phyloP scores from a whole-genome alignment of 805 yeast species.

The Starmerella asiatica region DNA sequence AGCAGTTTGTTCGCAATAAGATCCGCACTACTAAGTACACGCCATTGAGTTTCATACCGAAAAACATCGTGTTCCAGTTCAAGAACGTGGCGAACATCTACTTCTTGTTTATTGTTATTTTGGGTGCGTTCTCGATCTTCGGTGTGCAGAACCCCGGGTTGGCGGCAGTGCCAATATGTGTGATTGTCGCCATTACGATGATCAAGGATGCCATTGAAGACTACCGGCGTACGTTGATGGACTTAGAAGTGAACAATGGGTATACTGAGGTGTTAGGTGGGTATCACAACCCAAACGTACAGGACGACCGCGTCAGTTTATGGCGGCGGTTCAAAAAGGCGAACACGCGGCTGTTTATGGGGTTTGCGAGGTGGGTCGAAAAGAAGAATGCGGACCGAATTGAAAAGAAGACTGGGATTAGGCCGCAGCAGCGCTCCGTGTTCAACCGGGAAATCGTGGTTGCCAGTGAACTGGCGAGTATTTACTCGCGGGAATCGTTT shows the following conservation, averaged over 20 bases:
- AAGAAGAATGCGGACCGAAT: constrained; percentile 17
- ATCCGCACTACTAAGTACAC: constrained; percentile 94
- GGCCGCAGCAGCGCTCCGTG: constrained; percentile 14
- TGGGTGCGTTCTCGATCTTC: constrained; percentile 65
- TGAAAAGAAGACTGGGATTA: constrained; percentile 18
- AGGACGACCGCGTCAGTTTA: constrained; percentile 38
- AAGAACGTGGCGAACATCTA: constrained; percentile 81
- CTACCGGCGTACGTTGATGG: constrained; percentile 50
- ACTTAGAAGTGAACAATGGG: constrained; percentile 57
- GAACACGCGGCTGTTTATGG: constrained; percentile 18
- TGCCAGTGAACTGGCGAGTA: constrained; percentile 18
- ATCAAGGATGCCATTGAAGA: constrained; percentile 72
- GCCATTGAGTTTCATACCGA: constrained; percentile 77
- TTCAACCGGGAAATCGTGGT: constrained; percentile 16
- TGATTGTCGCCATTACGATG: constrained; percentile 62
- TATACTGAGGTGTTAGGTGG: constrained; percentile 49
- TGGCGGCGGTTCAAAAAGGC: constrained; percentile 65
- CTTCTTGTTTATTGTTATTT: constrained; percentile 64
- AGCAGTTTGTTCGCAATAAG: constrained; percentile 71
- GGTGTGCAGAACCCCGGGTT: constrained; percentile 64
- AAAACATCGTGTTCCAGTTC: constrained; percentile 67
- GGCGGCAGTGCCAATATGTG: constrained; percentile 71
- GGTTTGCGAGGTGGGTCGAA: constrained; percentile 18
- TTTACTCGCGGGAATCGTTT: constrained; percentile 18
- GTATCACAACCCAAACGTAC: constrained; percentile 46